Conservation (phyloP, 1,284 basidiomycete genomes). For the Sanghuangporus baumii region DNA sequence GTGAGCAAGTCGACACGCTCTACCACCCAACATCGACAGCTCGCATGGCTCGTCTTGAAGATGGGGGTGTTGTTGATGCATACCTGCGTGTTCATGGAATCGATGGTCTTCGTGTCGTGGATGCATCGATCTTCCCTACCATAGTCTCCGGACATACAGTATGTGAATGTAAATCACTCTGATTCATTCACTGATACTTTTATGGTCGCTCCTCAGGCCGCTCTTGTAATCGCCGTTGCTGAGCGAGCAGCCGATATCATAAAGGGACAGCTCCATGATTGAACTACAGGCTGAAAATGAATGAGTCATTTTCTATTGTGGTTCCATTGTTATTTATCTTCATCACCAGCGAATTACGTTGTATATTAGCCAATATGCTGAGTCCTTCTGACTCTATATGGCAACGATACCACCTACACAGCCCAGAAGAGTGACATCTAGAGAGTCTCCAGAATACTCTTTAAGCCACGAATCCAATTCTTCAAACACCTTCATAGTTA, state of each 20-base stretch:
- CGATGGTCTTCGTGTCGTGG: slow-evolving; percentile 24
- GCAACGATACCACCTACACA: slow-evolving; percentile 56
- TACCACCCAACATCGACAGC: slow-evolving; percentile 45
- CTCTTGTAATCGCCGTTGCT: slow-evolving; percentile 22
- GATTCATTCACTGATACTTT: background rate
- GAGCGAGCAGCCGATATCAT: slow-evolving; percentile 24
- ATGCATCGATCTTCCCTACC: slow-evolving; percentile 22
- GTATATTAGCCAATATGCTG: background rate
- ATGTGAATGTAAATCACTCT: background rate
- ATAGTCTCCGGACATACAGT: slow-evolving; percentile 21
- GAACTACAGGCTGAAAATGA: background rate
- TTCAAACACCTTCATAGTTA: slow-evolving; percentile 62
- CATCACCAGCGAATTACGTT: background rate
- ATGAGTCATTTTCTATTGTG: background rate
- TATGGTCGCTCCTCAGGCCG: slow-evolving; percentile 11
- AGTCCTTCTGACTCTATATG: slow-evolving; percentile 6
- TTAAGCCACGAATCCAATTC: slow-evolving; percentile 64
- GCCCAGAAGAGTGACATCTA: slow-evolving; percentile 63
- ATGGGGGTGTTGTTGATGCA: slow-evolving; percentile 41
- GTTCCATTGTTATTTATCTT: background rate
- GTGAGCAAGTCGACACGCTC: slow-evolving; percentile 30
- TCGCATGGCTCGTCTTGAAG: slow-evolving; percentile 36
- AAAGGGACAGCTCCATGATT: slow-evolving; percentile 4
- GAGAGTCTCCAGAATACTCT: slow-evolving; percentile 46
- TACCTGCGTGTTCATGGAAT: slow-evolving; percentile 33